Base-by-base conservation (phyloP, 441 rosid species). In the Rhodomyrtus psidioides region DNA sequence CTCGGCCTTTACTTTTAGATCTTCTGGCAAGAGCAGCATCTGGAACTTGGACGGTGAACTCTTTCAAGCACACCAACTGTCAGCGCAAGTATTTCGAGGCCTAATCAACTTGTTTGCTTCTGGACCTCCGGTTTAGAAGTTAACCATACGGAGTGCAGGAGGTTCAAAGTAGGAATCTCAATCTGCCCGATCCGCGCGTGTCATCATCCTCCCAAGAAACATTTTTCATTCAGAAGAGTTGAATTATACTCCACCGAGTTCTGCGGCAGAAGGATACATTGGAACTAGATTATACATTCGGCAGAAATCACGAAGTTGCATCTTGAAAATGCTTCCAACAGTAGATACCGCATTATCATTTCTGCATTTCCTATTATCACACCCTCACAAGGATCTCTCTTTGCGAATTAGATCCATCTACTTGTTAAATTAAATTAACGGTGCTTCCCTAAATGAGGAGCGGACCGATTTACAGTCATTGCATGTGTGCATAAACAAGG, bases 21-120 rank as follows among this genome's bases (percentile, higher is more conserved):
- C 98, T 51, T 84, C 89, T 7, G 99, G 97, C 76, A 92, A 95
- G 27, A 92, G 95, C 92, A 94, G 98, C 86, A 87, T 94, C 54
- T 97, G 98, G 98, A 97, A 97, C 89, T 89, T 97, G 92, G 99
- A 96, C 58, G 99, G 99, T 9, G 98, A 97, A 95, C 94, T 92
- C 85, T 94, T 97, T 81, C 91, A 89, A 84, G 99, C 99, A 79
- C 98, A 95, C 86, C 90, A 94, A 86, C 93, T 96, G 81, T 96
- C 98, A 10, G 98, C 98, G 9, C 99, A 97, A 91, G 99, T 97
- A 82, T 93, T 96, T 87, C 94, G 92, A 56, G 95, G 99, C 86
- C 95, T 97, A 86, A 85, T 97, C 85, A 91, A 94, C 87, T 90
- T 97, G 65, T 96, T 97, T 81, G 98, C 99, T 10, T 91, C 98